These are phyloP conservation scores for Colletotrichum melonis DNA, from an alignment of 2,329 filamentous ascomycete species.

Conservation along the genomic window DNA sequence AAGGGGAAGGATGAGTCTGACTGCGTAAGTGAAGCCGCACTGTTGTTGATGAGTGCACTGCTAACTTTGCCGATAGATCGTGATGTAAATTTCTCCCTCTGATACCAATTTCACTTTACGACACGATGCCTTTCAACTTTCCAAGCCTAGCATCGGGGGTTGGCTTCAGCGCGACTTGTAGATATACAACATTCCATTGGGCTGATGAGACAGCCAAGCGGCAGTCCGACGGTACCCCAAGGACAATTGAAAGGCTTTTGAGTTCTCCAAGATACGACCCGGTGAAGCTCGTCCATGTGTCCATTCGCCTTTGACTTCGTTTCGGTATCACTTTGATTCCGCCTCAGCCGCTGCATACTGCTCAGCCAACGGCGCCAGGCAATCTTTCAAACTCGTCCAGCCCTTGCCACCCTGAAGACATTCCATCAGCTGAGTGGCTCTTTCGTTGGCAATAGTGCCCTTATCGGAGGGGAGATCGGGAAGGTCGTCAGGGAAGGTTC, in stretches of 20 bases:
- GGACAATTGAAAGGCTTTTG: conserved; percentile 18
- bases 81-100: conserved; percentile 30
- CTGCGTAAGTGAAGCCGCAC: conserved; percentile 74
- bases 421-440: conserved; percentile 6
- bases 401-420: not conserved
- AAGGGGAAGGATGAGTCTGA: conserved; percentile 85
- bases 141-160: not conserved
- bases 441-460: conserved; percentile 17
- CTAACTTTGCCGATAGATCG: conserved; percentile 21
- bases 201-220: not conserved
- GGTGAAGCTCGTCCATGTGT: not conserved
- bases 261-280: not conserved
- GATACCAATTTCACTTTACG: conserved; percentile 32
- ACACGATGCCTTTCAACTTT: conserved; percentile 31
- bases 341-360: conserved; percentile 11
- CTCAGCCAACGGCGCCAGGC: not conserved
- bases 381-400: conserved; percentile 17
- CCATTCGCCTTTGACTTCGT: not conserved
- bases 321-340: not conserved
- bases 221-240: conserved; percentile 16
- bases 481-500: conserved; percentile 8
- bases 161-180: conserved; percentile 21
- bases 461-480: conserved; percentile 9
- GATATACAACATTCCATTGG: conserved; percentile 16
- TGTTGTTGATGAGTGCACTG: not conserved